A percentile compares a stretch with the other conserved stretches of the same genome.
Evolutionary conservation across 495 filamentous ascomycete species (phyloP).

Genomic region (Astrothelium subdiscretum): DNA sequence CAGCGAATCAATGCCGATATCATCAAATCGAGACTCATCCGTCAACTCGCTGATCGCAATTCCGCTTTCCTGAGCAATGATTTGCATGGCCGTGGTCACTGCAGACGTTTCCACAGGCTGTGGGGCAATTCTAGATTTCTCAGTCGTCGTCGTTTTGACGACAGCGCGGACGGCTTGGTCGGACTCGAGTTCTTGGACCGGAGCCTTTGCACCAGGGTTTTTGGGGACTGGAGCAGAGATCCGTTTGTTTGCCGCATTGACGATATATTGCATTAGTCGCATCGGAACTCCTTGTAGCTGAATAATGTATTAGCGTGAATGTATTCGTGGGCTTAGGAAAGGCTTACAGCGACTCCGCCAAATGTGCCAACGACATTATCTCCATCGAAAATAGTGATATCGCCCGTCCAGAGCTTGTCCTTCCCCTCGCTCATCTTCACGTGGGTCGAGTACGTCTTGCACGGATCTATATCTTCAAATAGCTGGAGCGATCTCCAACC

Average conservation of each 20-base stretch:
- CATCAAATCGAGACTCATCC: constrained; percentile 21
- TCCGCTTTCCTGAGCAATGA: constrained; percentile 38
- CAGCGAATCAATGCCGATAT: constrained; percentile 41
- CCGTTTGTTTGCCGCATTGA: constrained; percentile 5
- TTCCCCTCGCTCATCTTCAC: constrained; percentile 48
- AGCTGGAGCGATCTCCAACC: constrained; percentile 69
- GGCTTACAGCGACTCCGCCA: constrained; percentile 13
- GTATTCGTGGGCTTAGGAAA: background rate
- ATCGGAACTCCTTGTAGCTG: constrained; percentile 19
- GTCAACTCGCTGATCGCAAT: constrained; percentile 31
- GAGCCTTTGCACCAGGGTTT: background rate
- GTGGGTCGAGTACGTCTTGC: constrained; percentile 60
- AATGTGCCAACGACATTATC: constrained; percentile 26
- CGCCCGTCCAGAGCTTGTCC: constrained; percentile 37
- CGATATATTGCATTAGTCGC: constrained; percentile 13
- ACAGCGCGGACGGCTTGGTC: background rate
- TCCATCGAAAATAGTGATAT: constrained; percentile 41
- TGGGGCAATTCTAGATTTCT: background rate
- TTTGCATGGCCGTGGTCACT: constrained; percentile 23
- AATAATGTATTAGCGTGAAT: background rate
- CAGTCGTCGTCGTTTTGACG: constrained; percentile 2
- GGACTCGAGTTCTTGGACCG: background rate
- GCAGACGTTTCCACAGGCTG: background rate
- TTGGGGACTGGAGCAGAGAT: constrained; percentile 1
- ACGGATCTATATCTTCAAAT: constrained; percentile 47